These are phyloP conservation scores for Arthroderma sp. DNA, from an alignment of 2,329 filamentous ascomycete species.

Conservation along the genomic window DNA sequence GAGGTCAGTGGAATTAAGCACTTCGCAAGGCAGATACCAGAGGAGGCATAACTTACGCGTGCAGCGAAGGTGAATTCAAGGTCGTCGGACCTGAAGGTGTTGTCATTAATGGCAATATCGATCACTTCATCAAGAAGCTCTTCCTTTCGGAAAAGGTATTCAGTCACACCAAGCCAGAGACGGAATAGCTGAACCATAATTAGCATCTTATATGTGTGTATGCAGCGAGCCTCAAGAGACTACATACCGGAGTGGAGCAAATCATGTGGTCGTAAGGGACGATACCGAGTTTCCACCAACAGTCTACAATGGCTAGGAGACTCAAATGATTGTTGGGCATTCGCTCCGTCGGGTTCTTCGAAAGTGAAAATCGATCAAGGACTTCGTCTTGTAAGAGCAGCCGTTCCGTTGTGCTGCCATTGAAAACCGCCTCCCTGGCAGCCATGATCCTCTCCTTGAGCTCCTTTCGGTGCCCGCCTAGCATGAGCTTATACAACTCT, in stretches of 20 bases:
- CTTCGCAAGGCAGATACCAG: background rate
- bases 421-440: conserved; percentile 63
- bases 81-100: conserved; percentile 87
- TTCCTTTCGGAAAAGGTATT: conserved; percentile 80
- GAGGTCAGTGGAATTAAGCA: background rate
- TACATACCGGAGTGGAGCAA: conserved; percentile 72
- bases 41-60: conserved; percentile 35
- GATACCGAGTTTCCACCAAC: conserved; percentile 87
- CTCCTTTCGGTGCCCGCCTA: conserved; percentile 66
- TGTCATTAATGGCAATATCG: conserved; percentile 73
- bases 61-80: conserved; percentile 97
- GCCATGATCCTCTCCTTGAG: conserved; percentile 62
- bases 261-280: conserved; percentile 99
- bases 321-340: conserved; percentile 88
- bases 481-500: conserved; percentile 92
- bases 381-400: conserved; percentile 67
- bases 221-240: background rate
- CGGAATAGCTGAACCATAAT: conserved; percentile 55
- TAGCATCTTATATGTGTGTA: background rate
- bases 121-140: conserved; percentile 72
- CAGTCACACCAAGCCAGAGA: conserved; percentile 91
- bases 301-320: conserved; percentile 93
- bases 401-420: conserved; percentile 38
- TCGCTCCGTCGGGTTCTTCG: conserved; percentile 50
- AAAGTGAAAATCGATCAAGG: conserved; percentile 77